These are phyloP conservation scores for Penicillium verhagenii DNA, from an alignment of 495 filamentous ascomycete species.

Conservation along the genomic window DNA sequence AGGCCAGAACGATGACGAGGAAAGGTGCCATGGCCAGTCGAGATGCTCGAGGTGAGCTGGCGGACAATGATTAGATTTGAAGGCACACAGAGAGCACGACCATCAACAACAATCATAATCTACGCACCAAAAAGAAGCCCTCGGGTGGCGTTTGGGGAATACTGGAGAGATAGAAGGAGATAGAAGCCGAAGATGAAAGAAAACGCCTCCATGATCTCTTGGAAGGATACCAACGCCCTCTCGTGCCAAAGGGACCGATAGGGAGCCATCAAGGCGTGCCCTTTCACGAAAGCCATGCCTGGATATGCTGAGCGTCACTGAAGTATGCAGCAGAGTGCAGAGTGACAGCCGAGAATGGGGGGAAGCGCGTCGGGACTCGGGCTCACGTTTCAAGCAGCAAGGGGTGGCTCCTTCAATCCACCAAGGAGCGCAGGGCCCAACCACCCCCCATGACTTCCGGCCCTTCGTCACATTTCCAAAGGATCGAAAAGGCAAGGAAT, in stretches of 20 bases:
- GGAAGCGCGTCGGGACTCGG: constrained; percentile 13
- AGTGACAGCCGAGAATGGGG: constrained; percentile 31
- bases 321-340: constrained; percentile 40
- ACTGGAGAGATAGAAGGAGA: constrained; percentile 18
- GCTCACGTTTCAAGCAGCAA: constrained; percentile 43
- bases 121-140: constrained; percentile 7
- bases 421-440: constrained; percentile 31
- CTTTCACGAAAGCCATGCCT: constrained; percentile 45
- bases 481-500: constrained; percentile 19
- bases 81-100: constrained; percentile 19
- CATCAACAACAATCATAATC: constrained; percentile 4
- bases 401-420: constrained; percentile 32
- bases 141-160: constrained; percentile 11
- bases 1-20: constrained; percentile 28
- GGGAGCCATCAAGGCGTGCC: constrained; percentile 36
- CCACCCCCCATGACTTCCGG: constrained; percentile 21
- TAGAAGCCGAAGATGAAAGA: constrained; percentile 12
- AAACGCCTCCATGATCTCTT: constrained; percentile 23
- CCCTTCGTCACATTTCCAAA: constrained; percentile 22
- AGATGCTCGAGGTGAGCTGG: constrained; percentile 14
- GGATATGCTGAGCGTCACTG: constrained; percentile 46
- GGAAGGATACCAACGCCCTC: constrained; percentile 23
- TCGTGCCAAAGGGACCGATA: constrained; percentile 37
- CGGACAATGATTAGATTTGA: constrained; percentile 11
- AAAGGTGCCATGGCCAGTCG: constrained; percentile 31